Conservation (phyloP, 352 stramenopile genomes). For the Thraustotheca clavata region DNA sequence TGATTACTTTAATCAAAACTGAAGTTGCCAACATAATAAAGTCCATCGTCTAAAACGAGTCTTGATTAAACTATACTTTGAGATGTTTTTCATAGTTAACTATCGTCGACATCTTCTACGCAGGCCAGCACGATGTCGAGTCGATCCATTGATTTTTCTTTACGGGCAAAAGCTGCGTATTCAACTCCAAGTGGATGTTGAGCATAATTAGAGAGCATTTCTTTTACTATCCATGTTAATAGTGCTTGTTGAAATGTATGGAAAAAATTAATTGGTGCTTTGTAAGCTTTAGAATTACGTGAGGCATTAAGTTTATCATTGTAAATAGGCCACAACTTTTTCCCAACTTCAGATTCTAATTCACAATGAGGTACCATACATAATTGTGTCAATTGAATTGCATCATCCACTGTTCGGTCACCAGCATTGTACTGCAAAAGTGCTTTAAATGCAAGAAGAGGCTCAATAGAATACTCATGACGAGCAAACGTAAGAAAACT, state of each 20-base stretch:
- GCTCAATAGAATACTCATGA: neutral
- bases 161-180: neutral
- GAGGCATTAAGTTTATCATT: neutral
- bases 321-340: neutral
- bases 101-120: conserved; percentile 1
- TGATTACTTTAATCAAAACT: no score
- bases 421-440: neutral
- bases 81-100: no score
- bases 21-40: no score
- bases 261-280: neutral
- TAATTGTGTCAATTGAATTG: neutral
- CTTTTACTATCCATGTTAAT: neutral
- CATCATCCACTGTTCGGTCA: neutral
- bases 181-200: neutral
- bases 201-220: neutral
- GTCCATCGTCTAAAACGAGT: no score
- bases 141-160: conserved; percentile 3
- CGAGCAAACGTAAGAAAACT: neutral
- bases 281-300: neutral
- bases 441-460: neutral
- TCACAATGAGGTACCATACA: neutral
- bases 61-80: no score
- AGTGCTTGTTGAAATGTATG: neutral
- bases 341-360: neutral
- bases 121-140: conserved; percentile 3